These are phyloP conservation scores for Bryoglossum gracile DNA, from an alignment of 495 filamentous ascomycete genomes.

Conservation along the genomic window DNA sequence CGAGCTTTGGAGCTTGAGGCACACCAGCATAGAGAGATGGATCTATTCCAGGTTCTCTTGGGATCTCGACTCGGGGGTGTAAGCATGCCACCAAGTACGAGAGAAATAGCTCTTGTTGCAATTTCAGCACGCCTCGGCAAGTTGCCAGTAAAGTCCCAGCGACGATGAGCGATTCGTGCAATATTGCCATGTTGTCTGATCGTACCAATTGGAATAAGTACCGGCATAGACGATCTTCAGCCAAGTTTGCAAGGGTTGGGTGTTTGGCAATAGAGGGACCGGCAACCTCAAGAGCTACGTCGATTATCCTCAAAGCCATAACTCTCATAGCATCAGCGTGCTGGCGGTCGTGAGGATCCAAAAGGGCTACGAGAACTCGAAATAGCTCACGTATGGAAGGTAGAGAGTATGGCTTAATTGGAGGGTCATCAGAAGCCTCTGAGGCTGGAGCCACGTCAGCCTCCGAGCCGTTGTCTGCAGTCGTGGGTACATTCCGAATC, in stretches of 20 bases:
- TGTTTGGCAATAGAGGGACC: slow-evolving; percentile 94
- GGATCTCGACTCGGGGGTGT: slow-evolving; percentile 87
- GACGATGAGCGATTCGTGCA: slow-evolving; percentile 87
- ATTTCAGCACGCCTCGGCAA: slow-evolving; percentile 83
- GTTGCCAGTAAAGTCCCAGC: slow-evolving; percentile 86
- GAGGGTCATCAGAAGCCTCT: slow-evolving; percentile 38
- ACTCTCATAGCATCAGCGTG: slow-evolving; percentile 93
- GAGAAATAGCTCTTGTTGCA: slow-evolving; percentile 95
- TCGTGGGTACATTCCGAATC: slow-evolving; percentile 9
- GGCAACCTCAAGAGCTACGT: slow-evolving; percentile 94
- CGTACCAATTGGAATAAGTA: slow-evolving; percentile 95
- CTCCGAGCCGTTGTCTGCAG: slow-evolving; percentile 18
- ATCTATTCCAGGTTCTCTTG: slow-evolving; percentile 81
- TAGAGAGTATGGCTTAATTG: slow-evolving; percentile 83
- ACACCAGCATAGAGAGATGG: slow-evolving; percentile 90
- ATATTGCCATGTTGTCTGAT: slow-evolving; percentile 88
- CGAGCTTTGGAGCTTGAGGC: slow-evolving; percentile 79
- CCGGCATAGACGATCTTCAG: slow-evolving; percentile 88
- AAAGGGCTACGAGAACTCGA: slow-evolving; percentile 85
- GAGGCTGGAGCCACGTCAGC: slow-evolving; percentile 21
- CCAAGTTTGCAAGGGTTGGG: slow-evolving; percentile 77
- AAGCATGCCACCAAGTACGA: slow-evolving; percentile 92
- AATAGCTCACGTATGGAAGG: slow-evolving; percentile 93
- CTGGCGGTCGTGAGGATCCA: slow-evolving; percentile 86
- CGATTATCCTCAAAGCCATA: slow-evolving; percentile 94